A percentile compares a stretch with the other conserved stretches of the same genome.
Evolutionary conservation across 2,329 filamentous ascomycete genomes (phyloP).

Genomic region (Fusarium nygamai): DNA sequence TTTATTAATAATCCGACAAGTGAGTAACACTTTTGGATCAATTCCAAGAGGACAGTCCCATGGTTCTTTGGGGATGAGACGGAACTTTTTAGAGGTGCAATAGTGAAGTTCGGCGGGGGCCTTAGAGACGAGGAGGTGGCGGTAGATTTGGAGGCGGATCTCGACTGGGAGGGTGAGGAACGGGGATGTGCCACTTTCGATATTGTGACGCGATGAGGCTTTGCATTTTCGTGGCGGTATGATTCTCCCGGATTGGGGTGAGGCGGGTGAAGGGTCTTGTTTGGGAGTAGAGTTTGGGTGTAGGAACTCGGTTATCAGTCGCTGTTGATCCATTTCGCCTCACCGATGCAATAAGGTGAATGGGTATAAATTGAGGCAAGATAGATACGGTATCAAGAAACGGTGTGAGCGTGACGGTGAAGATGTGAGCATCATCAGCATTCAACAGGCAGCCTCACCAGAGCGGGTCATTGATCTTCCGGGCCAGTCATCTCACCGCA

Average conservation of each 20-base stretch:
- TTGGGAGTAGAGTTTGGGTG: rapidly evolving
- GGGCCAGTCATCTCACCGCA: not conserved
- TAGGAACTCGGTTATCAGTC: not conserved
- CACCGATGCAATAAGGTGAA: rapidly evolving
- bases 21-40: not conserved
- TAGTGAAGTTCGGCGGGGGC: not conserved
- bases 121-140: slow-evolving; percentile 3
- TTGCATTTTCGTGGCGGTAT: not conserved
- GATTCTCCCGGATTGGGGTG: not conserved
- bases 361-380: rapidly evolving
- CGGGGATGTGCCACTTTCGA: not conserved
- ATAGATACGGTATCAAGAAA: not conserved
- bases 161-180: slow-evolving; percentile 11
- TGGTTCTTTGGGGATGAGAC: not conserved
- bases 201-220: not conserved
- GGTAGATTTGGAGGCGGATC: slow-evolving; percentile 21
- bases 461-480: not conserved
- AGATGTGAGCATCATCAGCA: not conserved
- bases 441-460: too few relatives aligned
- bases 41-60: not conserved
- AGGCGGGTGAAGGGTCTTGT: not conserved
- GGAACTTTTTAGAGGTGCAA: not conserved
- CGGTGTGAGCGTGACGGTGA: not conserved
- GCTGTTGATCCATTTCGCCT: not conserved
- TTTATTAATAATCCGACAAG: slow-evolving; percentile 10